phyloP scores from a whole-genome alignment of 495 filamentous ascomycete species.

The Penicillium mononematosum region DNA sequence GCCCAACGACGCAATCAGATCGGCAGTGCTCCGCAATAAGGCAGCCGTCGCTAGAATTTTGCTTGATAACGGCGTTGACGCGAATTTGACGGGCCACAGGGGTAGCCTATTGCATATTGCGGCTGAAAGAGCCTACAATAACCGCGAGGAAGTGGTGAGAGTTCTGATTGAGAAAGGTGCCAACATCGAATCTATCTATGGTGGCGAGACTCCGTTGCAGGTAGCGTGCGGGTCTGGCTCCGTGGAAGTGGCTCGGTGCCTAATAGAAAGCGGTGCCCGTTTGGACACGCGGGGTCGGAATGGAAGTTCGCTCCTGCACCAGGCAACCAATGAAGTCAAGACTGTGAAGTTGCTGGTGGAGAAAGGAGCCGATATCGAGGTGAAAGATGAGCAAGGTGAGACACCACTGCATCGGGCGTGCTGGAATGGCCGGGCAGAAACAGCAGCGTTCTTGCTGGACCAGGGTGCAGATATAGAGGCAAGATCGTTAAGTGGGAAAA shows the following conservation, averaged over 20 bases:
- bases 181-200: neutral
- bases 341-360: neutral
- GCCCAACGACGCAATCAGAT: neutral
- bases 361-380: slow-evolving; percentile 5
- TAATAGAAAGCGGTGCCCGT: slow-evolving; percentile 4
- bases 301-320: neutral
- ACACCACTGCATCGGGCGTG: slow-evolving; percentile 5
- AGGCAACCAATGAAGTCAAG: neutral
- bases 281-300: neutral
- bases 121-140: neutral
- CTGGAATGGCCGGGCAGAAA: neutral
- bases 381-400: neutral
- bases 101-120: neutral
- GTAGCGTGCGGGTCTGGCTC: neutral
- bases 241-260: slow-evolving; percentile 2
- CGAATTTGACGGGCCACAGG: neutral
- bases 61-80: slow-evolving; percentile 1
- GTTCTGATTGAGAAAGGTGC: slow-evolving; percentile 4
- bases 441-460: neutral
- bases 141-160: neutral
- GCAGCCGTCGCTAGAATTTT: neutral
- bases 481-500: neutral
- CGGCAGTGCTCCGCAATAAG: neutral
- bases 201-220: neutral
- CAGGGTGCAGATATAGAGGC: slow-evolving; percentile 4